Evolutionary conservation across 1,139 yeast species (phyloP).

Genomic region (Hansenula lynferdii): DNA sequence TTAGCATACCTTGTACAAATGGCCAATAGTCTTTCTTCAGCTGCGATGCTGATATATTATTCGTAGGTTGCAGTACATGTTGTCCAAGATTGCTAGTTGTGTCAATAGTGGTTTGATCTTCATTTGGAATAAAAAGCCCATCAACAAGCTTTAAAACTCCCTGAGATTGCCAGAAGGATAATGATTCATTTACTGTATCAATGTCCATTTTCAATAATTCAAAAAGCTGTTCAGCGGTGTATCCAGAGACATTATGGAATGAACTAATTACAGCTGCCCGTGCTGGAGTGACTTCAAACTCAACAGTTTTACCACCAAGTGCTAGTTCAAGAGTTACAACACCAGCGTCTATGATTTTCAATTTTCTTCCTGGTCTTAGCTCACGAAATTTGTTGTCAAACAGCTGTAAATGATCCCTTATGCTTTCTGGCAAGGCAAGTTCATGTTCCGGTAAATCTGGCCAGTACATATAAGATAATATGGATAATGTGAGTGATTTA

Average conservation of each 20-base stretch:
- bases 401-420: constrained; percentile 35
- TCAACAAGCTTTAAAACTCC: constrained; percentile 35
- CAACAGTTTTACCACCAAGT: constrained; percentile 36
- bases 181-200: constrained; percentile 27
- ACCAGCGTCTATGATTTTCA: constrained; percentile 62
- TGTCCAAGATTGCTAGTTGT: no score
- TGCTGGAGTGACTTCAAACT: constrained; percentile 57
- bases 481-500: constrained; percentile 30
- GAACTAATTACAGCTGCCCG: constrained; percentile 61
- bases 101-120: no score
- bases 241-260: constrained; percentile 38
- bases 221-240: constrained; percentile 28
- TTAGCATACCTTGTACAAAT: constrained; percentile 49
- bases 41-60: not conserved
- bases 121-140: constrained; percentile 4
- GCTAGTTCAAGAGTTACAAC: constrained; percentile 54
- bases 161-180: constrained; percentile 54
- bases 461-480: constrained; percentile 37
- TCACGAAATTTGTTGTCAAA: constrained; percentile 40
- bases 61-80: no score
- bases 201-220: constrained; percentile 24
- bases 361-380: constrained; percentile 51
- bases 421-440: constrained; percentile 41
- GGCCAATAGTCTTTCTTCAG: constrained; percentile 25
- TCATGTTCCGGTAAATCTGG: constrained; percentile 27